Percentiles rank a stretch among this genome's conserved stretches.
Evolutionary conservation across 2,329 filamentous ascomycete species (phyloP).

Genomic region (Colletotrichum sp.): DNA sequence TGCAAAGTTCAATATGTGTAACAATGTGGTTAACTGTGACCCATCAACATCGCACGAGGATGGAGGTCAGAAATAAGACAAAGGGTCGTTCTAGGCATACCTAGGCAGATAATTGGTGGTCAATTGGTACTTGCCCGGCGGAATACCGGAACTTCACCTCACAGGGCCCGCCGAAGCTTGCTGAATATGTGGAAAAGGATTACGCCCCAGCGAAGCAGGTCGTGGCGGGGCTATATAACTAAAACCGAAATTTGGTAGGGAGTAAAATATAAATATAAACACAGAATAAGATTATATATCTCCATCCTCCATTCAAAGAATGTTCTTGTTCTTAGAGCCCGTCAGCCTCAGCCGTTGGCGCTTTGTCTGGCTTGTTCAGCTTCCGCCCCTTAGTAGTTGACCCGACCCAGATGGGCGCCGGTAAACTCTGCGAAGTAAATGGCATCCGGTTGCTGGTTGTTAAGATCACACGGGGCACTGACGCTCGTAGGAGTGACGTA

Average conservation of each 20-base stretch:
- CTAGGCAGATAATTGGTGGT: too few species aligned
- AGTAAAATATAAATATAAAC: not conserved
- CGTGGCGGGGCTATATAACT: not conserved
- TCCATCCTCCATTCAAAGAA: not conserved
- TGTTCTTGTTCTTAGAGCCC: not conserved
- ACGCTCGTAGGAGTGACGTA: not conserved
- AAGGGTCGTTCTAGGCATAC: accelerated
- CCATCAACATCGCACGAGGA: too few species aligned
- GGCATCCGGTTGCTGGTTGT: not conserved
- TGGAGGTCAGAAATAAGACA: too few species aligned
- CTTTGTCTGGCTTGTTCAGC: not conserved
- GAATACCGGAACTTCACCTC: too few species aligned
- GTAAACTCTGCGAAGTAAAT: not conserved
- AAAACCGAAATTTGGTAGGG: not conserved
- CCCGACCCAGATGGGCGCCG: not conserved
- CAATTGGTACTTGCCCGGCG: accelerated
- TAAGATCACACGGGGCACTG: not conserved
- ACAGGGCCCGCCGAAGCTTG: not conserved
- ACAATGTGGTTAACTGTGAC: too few species aligned
- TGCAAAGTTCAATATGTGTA: too few species aligned
- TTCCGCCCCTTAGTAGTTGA: not conserved
- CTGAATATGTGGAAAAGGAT: not conserved
- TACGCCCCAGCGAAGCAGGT: not conserved
- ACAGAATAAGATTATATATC: not conserved
- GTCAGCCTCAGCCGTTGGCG: not conserved